Evolutionary conservation across 352 stramenopile species (phyloP).

Genomic region (Phytophthora podocarpi): DNA sequence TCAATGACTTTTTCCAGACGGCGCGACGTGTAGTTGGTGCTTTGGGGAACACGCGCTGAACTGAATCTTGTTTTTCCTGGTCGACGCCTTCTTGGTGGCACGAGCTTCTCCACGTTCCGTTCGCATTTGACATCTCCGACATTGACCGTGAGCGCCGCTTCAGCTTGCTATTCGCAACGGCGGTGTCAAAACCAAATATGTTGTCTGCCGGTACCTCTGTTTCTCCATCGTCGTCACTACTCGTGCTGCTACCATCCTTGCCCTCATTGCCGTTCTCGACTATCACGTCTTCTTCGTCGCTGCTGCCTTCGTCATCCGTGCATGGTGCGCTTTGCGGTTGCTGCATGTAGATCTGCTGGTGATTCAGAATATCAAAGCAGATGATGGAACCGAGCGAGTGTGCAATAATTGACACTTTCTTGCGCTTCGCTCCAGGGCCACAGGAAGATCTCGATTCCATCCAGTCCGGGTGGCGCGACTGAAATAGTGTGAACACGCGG

Average conservation of each 20-base stretch:
- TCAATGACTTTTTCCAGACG: conserved; percentile 11
- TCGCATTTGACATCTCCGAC: conserved; percentile 40
- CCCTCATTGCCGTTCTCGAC: conserved; percentile 22
- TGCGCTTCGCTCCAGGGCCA: conserved; percentile 31
- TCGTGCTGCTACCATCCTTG: conserved; percentile 21
- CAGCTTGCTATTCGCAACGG: conserved; percentile 29
- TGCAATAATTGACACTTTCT: conserved; percentile 88
- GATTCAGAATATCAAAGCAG: conserved; percentile 91
- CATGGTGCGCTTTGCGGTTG: conserved; percentile 29
- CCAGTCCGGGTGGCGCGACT: conserved; percentile 65
- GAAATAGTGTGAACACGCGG: conserved; percentile 81
- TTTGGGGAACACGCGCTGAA: conserved; percentile 4
- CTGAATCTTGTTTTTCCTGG: conserved; percentile 10
- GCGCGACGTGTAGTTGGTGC: conserved; percentile 9
- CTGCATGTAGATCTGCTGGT: conserved; percentile 60
- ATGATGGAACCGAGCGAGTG: conserved; percentile 93
- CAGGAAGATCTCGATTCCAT: conserved; percentile 13
- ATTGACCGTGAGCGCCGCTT: conserved; percentile 50
- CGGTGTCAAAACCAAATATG: conserved; percentile 40
- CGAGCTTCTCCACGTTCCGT: conserved; percentile 17
- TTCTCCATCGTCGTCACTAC: conserved; percentile 22
- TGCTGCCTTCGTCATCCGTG: conserved; percentile 43
- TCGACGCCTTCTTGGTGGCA: conserved; percentile 2
- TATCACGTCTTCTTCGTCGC: conserved; percentile 38
- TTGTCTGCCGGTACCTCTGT: conserved; percentile 14